Conservation (phyloP, 1,139 yeast genomes). For the Casaregolazyma suthepensis region DNA sequence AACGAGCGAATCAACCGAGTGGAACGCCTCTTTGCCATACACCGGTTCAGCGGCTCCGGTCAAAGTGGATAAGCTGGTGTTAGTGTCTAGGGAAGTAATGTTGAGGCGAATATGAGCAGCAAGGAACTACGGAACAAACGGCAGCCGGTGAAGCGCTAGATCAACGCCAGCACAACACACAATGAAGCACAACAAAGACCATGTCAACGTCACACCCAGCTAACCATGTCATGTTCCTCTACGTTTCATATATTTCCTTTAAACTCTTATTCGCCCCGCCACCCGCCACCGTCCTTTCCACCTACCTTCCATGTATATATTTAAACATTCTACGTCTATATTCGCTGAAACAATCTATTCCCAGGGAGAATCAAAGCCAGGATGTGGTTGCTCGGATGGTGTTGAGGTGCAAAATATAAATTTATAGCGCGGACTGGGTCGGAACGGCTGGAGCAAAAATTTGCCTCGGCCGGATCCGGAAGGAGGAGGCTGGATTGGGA, state of each 20-base stretch:
- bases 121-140: background rate
- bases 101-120: background rate
- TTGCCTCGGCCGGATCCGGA: background rate
- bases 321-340: conserved; percentile 46
- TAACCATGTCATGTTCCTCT: background rate
- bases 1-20: conserved; percentile 60
- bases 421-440: background rate
- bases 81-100: background rate
- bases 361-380: background rate
- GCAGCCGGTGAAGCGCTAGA: too few species aligned
- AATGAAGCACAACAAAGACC: too few species aligned
- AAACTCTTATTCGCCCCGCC: too few species aligned
- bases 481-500: too few species aligned
- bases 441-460: background rate
- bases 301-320: conserved; percentile 70
- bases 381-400: background rate
- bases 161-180: too few species aligned
- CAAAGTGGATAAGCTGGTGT: conserved; percentile 63
- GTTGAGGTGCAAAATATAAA: background rate
- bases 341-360: background rate
- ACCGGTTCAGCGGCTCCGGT: conserved; percentile 98
- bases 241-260: background rate
- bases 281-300: conserved; percentile 5
- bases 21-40: conserved; percentile 88
- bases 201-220: too few species aligned